phyloP scores from a whole-genome alignment of 768 basidiomycete species.

The Cystofilobasidium macerans region DNA sequence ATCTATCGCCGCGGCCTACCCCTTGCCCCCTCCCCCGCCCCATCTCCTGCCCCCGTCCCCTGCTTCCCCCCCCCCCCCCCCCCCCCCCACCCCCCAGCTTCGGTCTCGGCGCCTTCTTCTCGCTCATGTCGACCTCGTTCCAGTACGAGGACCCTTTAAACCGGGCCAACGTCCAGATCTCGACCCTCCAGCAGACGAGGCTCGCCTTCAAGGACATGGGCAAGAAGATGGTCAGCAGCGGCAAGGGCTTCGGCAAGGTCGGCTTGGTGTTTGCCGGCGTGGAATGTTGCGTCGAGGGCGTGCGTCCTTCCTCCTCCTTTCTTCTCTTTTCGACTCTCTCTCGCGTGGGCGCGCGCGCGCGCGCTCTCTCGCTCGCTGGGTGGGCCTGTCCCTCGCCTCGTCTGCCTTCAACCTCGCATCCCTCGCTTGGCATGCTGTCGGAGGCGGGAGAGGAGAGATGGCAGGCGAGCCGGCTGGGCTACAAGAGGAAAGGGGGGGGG shows the following conservation, averaged over 20 bases:
- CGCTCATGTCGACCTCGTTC: slow-evolving; percentile 89
- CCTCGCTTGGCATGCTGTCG: no score
- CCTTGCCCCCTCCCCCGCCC: not conserved
- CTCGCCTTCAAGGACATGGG: slow-evolving; percentile 92
- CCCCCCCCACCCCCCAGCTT: slow-evolving; percentile 43
- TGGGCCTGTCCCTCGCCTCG: slow-evolving; percentile 2
- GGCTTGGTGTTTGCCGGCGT: slow-evolving; percentile 88
- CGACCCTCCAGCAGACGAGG: slow-evolving; percentile 49
- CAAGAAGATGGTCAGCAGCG: slow-evolving; percentile 73
- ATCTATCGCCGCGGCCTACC: not conserved
- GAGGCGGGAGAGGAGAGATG: no score
- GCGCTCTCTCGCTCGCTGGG: no score
- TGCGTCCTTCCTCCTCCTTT: slow-evolving; percentile 43
- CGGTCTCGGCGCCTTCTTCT: slow-evolving; percentile 87
- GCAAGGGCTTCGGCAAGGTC: slow-evolving; percentile 88
- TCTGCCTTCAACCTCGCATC: not conserved
- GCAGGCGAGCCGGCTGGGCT: no score
- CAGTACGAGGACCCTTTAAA: slow-evolving; percentile 82
- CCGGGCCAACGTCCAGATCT: slow-evolving; percentile 31
- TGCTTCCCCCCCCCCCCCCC: not conserved
- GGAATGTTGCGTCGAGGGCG: slow-evolving; percentile 90
- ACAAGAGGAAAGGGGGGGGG: no score
- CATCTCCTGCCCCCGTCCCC: slow-evolving; percentile 47
- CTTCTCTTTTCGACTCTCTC: not conserved
- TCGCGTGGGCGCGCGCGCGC: no score